phyloP scores from a whole-genome alignment of 352 stramenopile genomes.

The Thraustochytrium sp. region DNA sequence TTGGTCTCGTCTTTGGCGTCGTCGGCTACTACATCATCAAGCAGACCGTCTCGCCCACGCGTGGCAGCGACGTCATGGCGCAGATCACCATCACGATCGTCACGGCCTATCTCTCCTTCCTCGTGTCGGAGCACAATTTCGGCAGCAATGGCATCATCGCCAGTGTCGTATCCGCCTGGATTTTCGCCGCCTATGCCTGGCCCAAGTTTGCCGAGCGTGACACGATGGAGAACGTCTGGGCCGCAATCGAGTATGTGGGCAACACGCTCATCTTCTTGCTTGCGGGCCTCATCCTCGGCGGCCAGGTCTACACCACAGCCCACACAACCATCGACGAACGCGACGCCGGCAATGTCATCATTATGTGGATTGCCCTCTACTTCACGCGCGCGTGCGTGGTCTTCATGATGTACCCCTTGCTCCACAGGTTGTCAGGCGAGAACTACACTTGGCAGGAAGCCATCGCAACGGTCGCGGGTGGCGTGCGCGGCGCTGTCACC shows the following conservation, averaged over 20 bases:
- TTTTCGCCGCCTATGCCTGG: slow-evolving; percentile 24
- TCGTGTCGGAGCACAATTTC: slow-evolving; percentile 38
- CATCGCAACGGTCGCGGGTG: neutral
- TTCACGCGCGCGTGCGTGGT: neutral
- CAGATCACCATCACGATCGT: slow-evolving; percentile 29
- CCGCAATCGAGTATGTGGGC: slow-evolving; percentile 48
- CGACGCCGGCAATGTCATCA: slow-evolving; percentile 32
- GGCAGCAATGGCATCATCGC: slow-evolving; percentile 45
- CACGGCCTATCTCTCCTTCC: slow-evolving; percentile 3
- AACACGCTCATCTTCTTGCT: slow-evolving; percentile 54
- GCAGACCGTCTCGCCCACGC: neutral
- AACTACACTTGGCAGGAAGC: neutral
- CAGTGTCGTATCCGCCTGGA: neutral
- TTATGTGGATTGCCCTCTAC: neutral
- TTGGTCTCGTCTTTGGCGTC: slow-evolving; percentile 15
- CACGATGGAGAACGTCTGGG: slow-evolving; percentile 50
- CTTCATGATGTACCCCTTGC: neutral
- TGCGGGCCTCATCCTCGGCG: slow-evolving; percentile 47
- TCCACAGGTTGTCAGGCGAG: neutral
- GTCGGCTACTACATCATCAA: slow-evolving; percentile 6
- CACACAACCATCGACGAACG: neutral
- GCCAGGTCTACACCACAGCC: neutral
- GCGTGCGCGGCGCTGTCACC: neutral
- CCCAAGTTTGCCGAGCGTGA: neutral
- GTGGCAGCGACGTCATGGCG: neutral